Base-by-base conservation (phyloP, 1,284 basidiomycete species). In the Bjerkandera adusta region DNA sequence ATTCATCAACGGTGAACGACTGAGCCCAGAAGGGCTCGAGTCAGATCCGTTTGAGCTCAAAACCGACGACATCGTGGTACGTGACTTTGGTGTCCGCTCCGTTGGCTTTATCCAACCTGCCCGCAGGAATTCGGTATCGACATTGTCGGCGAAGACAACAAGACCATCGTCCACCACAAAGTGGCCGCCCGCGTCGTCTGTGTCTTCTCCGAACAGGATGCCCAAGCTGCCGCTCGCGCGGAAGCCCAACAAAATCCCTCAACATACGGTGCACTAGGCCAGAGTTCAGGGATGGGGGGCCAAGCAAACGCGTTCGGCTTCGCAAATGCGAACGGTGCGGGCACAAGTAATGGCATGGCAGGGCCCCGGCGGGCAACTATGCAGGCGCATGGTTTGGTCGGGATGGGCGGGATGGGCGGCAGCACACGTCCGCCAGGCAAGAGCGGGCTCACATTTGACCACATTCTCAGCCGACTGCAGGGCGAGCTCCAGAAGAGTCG, bases 91-190 rank as follows among this genome's bases (percentile, higher is more conserved):
- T 29, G 29, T 39, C n/a, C 25, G 13, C 22, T 26, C 32, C 32
- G 21, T 27, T 20, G 18, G 34, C 24, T 36, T 35, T 18, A 13
- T 16, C 48, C 25, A 37, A 29, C 30, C 21, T 7, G 7, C n/a
- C 26, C 15, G 15, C 59, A 93, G 91, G 95, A 98, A 81, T 97
- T 97, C 63, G 95, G 96, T 51, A 99, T 99, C 64, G 97, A 99
- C 70, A 99, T 99, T 53, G 90, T 97, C 47, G 92, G 92, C 51
- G 96, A 99, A 63, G 97, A 99, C 72, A 97, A 97, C 76, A 93
- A 94, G 69, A 94, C 93, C 0, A 94, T 97, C 53, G 87, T 99
- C 39, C 96, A 99, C 68, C 95, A 98, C 73, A 98, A 98, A 66
- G 97, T 99, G 32, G 92, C 96, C 8, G 93, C 94, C 11, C 90